phyloP scores from a whole-genome alignment of 2,329 filamentous ascomycete genomes.

The Colletotrichum sp. region DNA sequence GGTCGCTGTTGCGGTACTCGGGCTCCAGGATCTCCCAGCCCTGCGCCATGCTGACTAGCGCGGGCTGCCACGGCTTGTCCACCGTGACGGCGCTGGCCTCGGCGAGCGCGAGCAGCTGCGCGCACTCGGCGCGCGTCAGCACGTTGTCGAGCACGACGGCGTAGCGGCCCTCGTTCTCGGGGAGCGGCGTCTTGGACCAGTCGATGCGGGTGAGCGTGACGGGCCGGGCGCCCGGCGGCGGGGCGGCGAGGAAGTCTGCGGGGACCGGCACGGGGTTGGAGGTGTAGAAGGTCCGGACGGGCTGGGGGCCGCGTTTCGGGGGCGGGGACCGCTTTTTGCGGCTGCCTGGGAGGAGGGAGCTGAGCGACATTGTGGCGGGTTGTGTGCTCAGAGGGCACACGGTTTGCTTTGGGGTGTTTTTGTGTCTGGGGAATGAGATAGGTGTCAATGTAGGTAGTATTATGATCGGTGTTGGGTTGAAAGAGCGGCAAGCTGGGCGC shows the following conservation, averaged over 20 bases:
- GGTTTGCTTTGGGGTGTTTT: not conserved
- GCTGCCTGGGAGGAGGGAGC: not conserved
- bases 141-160: constrained; percentile 68
- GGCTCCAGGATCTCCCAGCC: constrained; percentile 63
- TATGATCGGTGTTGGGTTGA: not conserved
- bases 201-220: constrained; percentile 53
- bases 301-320: not conserved
- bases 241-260: constrained; percentile 45
- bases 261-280: constrained; percentile 40
- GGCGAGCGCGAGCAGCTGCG: constrained; percentile 52
- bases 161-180: constrained; percentile 55
- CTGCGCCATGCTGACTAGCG: constrained; percentile 69
- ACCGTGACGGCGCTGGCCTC: constrained; percentile 56
- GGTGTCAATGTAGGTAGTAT: not conserved
- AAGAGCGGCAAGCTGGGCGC: not conserved
- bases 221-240: constrained; percentile 34
- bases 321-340: not conserved
- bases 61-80: constrained; percentile 64
- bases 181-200: constrained; percentile 53
- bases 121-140: constrained; percentile 62
- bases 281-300: constrained; percentile 28
- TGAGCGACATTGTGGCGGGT: not conserved
- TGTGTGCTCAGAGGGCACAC: not conserved
- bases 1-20: constrained; percentile 71
- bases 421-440: not conserved